phyloP scores from a whole-genome alignment of 768 basidiomycete genomes.

The Lactifluus subvellereus region DNA sequence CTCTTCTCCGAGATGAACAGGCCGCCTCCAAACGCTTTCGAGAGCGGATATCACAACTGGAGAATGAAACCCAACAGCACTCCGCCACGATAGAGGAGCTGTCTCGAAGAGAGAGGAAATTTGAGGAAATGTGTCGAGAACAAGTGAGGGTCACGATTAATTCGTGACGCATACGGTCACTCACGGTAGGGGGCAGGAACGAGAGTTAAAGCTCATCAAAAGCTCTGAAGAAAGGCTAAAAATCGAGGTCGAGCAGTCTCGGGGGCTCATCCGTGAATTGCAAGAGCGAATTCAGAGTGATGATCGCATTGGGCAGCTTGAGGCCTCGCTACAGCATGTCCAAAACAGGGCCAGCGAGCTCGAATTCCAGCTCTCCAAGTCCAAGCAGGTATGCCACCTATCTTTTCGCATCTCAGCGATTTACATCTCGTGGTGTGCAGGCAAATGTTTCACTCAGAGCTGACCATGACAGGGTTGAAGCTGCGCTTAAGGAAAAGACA shows the following conservation, averaged over 20 bases:
- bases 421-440: slow-evolving; percentile 34
- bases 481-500: slow-evolving; percentile 38
- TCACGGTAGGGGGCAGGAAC: slow-evolving; percentile 46
- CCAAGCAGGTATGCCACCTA: slow-evolving; percentile 56
- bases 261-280: slow-evolving; percentile 59
- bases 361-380: slow-evolving; percentile 73
- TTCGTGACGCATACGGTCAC: background rate
- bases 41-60: slow-evolving; percentile 38
- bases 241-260: slow-evolving; percentile 47
- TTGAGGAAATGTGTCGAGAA: slow-evolving; percentile 46
- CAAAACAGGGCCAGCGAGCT: slow-evolving; percentile 80
- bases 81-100: slow-evolving; percentile 38
- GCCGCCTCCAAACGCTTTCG: slow-evolving; percentile 22
- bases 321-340: slow-evolving; percentile 66
- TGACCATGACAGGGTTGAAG: slow-evolving; percentile 54
- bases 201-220: slow-evolving; percentile 63
- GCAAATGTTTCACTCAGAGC: slow-evolving; percentile 49
- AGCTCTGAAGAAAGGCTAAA: slow-evolving; percentile 48
- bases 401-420: background rate
- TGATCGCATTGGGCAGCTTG: slow-evolving; percentile 70
- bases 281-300: slow-evolving; percentile 81
- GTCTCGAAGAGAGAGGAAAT: slow-evolving; percentile 47
- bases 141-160: slow-evolving; percentile 35
- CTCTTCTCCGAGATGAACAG: slow-evolving; percentile 26
- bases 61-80: slow-evolving; percentile 36